Percentiles rank a stretch among this genome's conserved stretches.
Evolutionary conservation across 2,329 filamentous ascomycete species (phyloP).

Genomic region (Aureobasidium pullulans): DNA sequence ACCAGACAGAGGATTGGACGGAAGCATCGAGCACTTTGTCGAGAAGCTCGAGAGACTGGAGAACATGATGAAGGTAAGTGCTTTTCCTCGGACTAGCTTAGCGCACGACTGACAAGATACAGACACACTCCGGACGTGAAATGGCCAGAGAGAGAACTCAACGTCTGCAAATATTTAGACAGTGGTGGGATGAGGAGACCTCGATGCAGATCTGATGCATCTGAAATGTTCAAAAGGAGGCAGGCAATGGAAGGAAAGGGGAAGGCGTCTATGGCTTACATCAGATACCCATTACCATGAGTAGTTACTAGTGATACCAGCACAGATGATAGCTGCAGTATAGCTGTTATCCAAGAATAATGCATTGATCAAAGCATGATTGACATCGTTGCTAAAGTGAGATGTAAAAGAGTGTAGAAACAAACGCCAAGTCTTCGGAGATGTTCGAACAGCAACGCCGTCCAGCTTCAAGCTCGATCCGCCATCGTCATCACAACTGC

Average conservation of each 20-base stretch:
- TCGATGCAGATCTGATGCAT: conserved; percentile 12
- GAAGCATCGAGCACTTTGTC: conserved; percentile 66
- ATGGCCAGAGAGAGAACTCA: conserved; percentile 44
- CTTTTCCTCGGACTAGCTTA: background rate
- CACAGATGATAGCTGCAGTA: background rate
- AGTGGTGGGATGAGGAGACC: conserved; percentile 49
- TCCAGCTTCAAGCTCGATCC: background rate
- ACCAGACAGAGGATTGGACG: conserved; percentile 46
- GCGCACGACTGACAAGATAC: background rate
- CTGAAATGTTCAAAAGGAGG: background rate
- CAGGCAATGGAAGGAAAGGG: background rate
- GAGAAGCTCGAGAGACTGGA: conserved; percentile 65
- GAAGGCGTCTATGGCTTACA: background rate
- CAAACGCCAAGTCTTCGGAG: conserved; percentile 6
- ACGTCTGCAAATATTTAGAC: conserved; percentile 41
- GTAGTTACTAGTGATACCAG: background rate
- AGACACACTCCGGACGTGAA: conserved; percentile 43
- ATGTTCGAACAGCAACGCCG: background rate
- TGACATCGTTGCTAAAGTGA: too few species aligned
- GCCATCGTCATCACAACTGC: background rate
- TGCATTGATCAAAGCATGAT: background rate
- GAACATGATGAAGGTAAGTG: conserved; percentile 45
- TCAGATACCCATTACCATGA: conserved; percentile 4
- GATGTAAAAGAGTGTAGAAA: background rate
- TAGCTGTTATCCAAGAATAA: background rate